A percentile compares a stretch with the other conserved stretches of the same genome.
Conservation (phyloP, 768 basidiomycete genomes). For the Mycena crocata region DNA sequence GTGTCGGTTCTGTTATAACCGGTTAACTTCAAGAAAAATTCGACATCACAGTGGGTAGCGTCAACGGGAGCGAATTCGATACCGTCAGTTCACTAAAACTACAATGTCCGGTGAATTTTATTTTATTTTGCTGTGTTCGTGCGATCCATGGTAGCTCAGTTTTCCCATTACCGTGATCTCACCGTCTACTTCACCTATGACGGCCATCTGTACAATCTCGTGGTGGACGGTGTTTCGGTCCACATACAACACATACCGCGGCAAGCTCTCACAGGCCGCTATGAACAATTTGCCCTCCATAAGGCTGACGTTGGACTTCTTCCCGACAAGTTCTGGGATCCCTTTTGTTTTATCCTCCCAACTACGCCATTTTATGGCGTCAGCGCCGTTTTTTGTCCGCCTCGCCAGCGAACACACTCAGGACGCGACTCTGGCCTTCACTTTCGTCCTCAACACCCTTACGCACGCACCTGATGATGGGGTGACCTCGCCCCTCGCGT, state of each 20-base stretch:
- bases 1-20: slow-evolving; percentile 9
- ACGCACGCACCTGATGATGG: slow-evolving; percentile 17
- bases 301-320: neutral
- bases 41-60: neutral
- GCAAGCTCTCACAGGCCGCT: slow-evolving; percentile 16
- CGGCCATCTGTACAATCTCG: slow-evolving; percentile 22
- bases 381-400: slow-evolving; percentile 18
- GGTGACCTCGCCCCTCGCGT: slow-evolving; percentile 19
- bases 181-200: slow-evolving; percentile 11
- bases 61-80: neutral
- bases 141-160: neutral
- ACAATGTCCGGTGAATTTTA: neutral
- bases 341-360: slow-evolving; percentile 16
- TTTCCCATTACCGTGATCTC: neutral
- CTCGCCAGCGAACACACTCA: neutral
- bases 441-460: slow-evolving; percentile 17
- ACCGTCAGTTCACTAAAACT: neutral
- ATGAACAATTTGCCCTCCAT: slow-evolving; percentile 4
- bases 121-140: neutral
- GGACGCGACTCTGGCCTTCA: neutral
- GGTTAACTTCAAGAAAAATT: neutral
- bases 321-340: neutral
- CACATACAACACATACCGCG: slow-evolving; percentile 30
- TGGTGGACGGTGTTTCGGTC: slow-evolving; percentile 19
- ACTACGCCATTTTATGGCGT: slow-evolving; percentile 25